Evolutionary conservation across 176 grass and related monocot species (phyloP).

Genomic region (Hordeum marinum): DNA sequence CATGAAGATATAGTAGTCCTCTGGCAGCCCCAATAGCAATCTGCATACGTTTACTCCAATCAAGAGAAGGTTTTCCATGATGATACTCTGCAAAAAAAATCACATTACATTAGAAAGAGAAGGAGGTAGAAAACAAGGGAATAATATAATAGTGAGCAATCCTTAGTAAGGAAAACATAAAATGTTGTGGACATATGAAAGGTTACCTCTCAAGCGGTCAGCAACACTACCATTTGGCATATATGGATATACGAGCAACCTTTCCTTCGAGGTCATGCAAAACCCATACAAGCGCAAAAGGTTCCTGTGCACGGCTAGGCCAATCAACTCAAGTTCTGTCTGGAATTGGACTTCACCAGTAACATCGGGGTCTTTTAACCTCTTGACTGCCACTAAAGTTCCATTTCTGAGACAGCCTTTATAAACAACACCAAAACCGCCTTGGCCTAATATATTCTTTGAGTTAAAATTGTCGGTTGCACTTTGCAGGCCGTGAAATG

Average conservation of each 20-base stretch:
- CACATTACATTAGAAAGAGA: not conserved
- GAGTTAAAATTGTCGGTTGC: constrained; percentile 77
- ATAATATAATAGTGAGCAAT: not conserved
- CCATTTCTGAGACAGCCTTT: constrained; percentile 83
- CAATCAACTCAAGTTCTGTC: constrained; percentile 97
- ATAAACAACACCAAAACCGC: constrained; percentile 95
- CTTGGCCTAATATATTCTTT: constrained; percentile 89
- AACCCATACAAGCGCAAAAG: constrained; percentile 88
- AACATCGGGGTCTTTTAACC: constrained; percentile 83
- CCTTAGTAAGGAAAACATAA: not conserved
- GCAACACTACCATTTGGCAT: constrained; percentile 98
- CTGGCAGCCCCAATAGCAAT: constrained; percentile 86
- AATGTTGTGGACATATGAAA: not conserved
- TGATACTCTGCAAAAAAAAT: constrained; percentile 48
- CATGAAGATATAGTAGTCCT: constrained; percentile 87
- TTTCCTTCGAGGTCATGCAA: constrained; percentile 88
- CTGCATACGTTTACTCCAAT: constrained; percentile 82
- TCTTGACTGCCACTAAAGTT: constrained; percentile 77
- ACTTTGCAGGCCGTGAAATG: constrained; percentile 75
- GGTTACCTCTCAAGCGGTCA: constrained; percentile 83
- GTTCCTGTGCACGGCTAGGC: constrained; percentile 92
- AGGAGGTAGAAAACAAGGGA: not conserved
- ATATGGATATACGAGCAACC: constrained; percentile 91
- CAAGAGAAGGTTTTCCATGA: constrained; percentile 67
- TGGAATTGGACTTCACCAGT: constrained; percentile 96